These are phyloP conservation scores for Xanthoconium separans DNA, from an alignment of 1,284 basidiomycete genomes.

Conservation along the genomic window DNA sequence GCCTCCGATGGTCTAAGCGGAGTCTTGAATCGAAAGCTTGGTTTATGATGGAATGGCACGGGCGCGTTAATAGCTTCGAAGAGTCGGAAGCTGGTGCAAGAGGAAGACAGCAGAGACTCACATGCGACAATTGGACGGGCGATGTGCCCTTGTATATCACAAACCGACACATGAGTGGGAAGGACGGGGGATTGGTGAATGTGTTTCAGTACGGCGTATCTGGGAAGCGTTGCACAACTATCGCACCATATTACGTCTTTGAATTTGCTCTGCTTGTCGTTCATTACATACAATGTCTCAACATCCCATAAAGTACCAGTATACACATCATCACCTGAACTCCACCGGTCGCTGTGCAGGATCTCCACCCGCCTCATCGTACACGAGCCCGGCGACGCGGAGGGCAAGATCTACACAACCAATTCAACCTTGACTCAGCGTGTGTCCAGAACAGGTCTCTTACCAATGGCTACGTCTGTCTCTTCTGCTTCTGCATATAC, in stretches of 20 bases:
- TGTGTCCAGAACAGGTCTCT: constrained; percentile 29
- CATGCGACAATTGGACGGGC: constrained; percentile 85
- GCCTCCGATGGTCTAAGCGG: constrained; percentile 75
- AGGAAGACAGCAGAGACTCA: constrained; percentile 32
- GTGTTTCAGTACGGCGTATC: no score
- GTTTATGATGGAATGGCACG: constrained; percentile 94
- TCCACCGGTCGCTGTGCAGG: constrained; percentile 65
- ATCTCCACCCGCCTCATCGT: constrained; percentile 77
- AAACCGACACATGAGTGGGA: constrained; percentile 72
- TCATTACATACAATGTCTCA: not conserved
- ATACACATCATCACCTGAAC: constrained; percentile 47
- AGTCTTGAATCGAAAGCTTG: constrained; percentile 92
- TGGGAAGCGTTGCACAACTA: constrained; percentile 5
- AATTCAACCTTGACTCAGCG: no score
- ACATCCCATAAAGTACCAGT: not conserved
- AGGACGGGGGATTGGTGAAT: not conserved
- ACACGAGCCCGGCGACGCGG: constrained; percentile 80
- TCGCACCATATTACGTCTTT: constrained; percentile 23
- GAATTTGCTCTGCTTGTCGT: not conserved
- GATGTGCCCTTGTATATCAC: constrained; percentile 91
- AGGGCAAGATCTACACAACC: constrained; percentile 78
- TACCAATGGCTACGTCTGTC: constrained; percentile 79
- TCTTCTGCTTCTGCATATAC: constrained; percentile 94
- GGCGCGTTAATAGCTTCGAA: constrained; percentile 77
- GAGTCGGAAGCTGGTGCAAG: constrained; percentile 9